Evolutionary conservation across 345 rosid species (phyloP).

Genomic region (Kernera saxatilis): DNA sequence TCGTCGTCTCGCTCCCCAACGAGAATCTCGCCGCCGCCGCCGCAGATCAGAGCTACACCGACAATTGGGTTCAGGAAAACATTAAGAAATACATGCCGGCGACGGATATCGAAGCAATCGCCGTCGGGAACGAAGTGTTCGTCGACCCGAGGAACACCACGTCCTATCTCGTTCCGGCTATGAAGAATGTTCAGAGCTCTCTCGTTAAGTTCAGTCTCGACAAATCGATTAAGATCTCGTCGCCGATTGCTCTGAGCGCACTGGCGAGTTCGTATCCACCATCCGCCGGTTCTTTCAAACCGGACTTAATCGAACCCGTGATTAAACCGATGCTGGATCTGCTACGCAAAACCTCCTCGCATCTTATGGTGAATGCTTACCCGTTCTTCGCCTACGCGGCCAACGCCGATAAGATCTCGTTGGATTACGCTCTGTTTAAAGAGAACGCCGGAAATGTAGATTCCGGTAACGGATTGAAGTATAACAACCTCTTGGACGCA

Average conservation of each 20-base stretch:
- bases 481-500: conserved; percentile 70
- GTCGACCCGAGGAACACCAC: conserved; percentile 72
- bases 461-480: conserved; percentile 72
- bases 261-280: conserved; percentile 71
- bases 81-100: conserved; percentile 50
- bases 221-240: conserved; percentile 53
- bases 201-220: conserved; percentile 47
- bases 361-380: conserved; percentile 76
- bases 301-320: conserved; percentile 52
- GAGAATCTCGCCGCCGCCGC: conserved; percentile 71
- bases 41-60: conserved; percentile 61
- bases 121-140: conserved; percentile 90
- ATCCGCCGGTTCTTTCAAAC: conserved; percentile 73
- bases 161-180: conserved; percentile 66
- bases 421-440: conserved; percentile 69
- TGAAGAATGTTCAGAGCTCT: conserved; percentile 63
- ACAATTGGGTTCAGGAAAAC: conserved; percentile 72
- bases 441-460: conserved; percentile 65
- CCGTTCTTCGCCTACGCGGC: conserved; percentile 82
- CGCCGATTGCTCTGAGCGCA: conserved; percentile 71
- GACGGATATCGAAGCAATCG: conserved; percentile 69
- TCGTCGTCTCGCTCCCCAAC: conserved; percentile 73
- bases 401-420: conserved; percentile 54
- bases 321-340: conserved; percentile 78
- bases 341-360: conserved; percentile 52